phyloP scores from a whole-genome alignment of 495 filamentous ascomycete species.

The Penicillium desertorum region DNA sequence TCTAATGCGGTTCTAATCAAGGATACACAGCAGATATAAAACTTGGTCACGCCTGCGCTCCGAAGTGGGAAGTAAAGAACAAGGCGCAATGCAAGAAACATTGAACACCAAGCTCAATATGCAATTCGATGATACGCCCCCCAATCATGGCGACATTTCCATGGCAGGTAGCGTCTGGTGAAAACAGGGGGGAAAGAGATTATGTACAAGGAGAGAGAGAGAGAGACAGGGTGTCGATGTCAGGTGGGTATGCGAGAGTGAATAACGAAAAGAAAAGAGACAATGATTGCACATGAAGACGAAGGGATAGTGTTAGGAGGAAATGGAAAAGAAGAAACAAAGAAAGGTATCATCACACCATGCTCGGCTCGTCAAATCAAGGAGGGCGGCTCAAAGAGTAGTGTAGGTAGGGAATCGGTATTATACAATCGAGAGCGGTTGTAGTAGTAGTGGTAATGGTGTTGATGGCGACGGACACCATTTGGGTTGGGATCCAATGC shows the following conservation, averaged over 20 bases:
- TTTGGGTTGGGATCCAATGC: slow-evolving; percentile 23
- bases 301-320: slow-evolving; percentile 6
- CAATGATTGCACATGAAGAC: slow-evolving; percentile 20
- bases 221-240: neutral
- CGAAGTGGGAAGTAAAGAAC: neutral
- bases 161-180: slow-evolving; percentile 13
- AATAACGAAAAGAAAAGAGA: slow-evolving; percentile 2
- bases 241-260: slow-evolving; percentile 22
- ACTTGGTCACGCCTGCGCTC: neutral
- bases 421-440: slow-evolving; percentile 31
- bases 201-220: slow-evolving; percentile 35
- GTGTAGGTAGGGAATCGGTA: slow-evolving; percentile 22
- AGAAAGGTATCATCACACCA: slow-evolving; percentile 36
- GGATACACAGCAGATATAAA: neutral
- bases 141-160: slow-evolving; percentile 20
- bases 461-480: slow-evolving; percentile 5
- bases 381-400: slow-evolving; percentile 18
- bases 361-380: slow-evolving; percentile 34
- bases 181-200: slow-evolving; percentile 16
- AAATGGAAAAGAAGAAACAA: slow-evolving; percentile 18
- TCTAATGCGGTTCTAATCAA: neutral
- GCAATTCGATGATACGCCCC: slow-evolving; percentile 22
- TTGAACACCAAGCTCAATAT: slow-evolving; percentile 16
- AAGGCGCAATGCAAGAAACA: neutral
- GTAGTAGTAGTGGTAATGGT: slow-evolving; percentile 16